phyloP scores from a whole-genome alignment of 73 alveolate species.

The Paramecium biaurelia region DNA sequence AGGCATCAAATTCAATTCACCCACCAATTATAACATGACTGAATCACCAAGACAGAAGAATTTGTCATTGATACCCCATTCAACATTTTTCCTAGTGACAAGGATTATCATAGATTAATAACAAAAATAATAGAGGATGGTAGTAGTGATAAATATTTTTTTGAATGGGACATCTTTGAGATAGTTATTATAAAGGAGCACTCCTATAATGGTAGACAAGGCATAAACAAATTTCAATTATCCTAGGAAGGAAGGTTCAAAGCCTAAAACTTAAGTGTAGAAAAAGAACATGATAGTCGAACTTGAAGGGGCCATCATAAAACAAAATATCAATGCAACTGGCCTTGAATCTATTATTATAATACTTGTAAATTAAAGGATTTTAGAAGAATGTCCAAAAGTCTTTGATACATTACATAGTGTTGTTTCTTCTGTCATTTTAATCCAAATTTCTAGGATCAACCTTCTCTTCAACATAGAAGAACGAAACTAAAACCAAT shows the following conservation, averaged over 20 bases:
- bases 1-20: constrained; percentile 82
- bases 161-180: constrained; percentile 56
- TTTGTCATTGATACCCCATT: constrained; percentile 66
- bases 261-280: constrained; percentile 55
- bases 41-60: constrained; percentile 58
- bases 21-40: constrained; percentile 64
- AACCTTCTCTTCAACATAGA: constrained; percentile 51
- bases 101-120: constrained; percentile 66
- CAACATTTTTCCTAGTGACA: constrained; percentile 63
- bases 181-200: constrained; percentile 47
- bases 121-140: constrained; percentile 48
- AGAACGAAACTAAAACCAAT: constrained; percentile 36
- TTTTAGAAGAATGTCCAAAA: constrained; percentile 52
- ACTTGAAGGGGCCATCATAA: constrained; percentile 68
- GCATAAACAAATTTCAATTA: constrained; percentile 62
- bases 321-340: constrained; percentile 46
- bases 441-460: neutral
- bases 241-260: constrained; percentile 56
- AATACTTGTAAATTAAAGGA: constrained; percentile 51
- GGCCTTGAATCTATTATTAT: constrained; percentile 2
- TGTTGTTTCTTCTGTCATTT: constrained; percentile 55
- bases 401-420: constrained; percentile 47
- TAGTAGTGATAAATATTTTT: constrained; percentile 44
- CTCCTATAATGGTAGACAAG: constrained; percentile 48
- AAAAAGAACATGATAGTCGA: constrained; percentile 59